These are phyloP conservation scores for Physcomitrellopsis africana DNA, from an alignment of 225 moss, liverwort and hornwort genomes.

Conservation along the genomic window DNA sequence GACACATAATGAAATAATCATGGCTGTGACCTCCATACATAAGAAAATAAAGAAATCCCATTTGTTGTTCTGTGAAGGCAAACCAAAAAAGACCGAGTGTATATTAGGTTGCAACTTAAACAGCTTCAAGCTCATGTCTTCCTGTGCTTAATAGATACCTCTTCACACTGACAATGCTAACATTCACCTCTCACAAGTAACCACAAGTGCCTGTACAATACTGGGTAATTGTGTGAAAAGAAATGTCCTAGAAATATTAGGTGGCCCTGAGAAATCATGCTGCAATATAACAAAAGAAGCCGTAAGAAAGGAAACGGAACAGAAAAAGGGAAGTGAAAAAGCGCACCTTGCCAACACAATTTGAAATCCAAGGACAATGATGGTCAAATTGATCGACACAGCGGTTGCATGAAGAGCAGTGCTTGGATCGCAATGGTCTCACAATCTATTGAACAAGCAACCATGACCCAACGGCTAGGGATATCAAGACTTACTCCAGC, in stretches of 20 bases:
- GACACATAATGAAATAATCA: conserved; percentile 73
- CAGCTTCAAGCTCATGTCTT: not conserved
- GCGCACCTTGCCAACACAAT: conserved; percentile 94
- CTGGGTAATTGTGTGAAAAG: not conserved
- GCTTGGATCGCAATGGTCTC: conserved; percentile 90
- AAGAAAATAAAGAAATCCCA: conserved; percentile 97
- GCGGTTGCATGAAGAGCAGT: conserved; percentile 96
- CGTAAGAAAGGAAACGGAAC: conserved; percentile 9
- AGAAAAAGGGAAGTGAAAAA: conserved; percentile 13
- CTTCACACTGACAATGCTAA: not conserved
- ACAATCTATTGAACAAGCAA: conserved; percentile 64
- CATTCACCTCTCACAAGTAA: not conserved
- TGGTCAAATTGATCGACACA: conserved; percentile 99
- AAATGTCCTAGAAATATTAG: not conserved
- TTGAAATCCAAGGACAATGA: conserved; percentile 99
- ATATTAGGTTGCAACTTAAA: not conserved
- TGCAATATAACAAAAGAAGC: not conserved
- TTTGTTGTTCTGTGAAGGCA: conserved; percentile 75
- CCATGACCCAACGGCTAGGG: not conserved
- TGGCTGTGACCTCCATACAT: conserved; percentile 73
- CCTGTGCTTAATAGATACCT: not conserved
- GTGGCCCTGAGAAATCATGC: not conserved
- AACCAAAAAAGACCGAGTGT: not conserved
- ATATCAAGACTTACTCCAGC: conserved; percentile 13
- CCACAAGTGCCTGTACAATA: conserved; percentile 10